Base-by-base conservation (phyloP, 2,329 filamentous ascomycete genomes). In the Ceratocystis papillata region DNA sequence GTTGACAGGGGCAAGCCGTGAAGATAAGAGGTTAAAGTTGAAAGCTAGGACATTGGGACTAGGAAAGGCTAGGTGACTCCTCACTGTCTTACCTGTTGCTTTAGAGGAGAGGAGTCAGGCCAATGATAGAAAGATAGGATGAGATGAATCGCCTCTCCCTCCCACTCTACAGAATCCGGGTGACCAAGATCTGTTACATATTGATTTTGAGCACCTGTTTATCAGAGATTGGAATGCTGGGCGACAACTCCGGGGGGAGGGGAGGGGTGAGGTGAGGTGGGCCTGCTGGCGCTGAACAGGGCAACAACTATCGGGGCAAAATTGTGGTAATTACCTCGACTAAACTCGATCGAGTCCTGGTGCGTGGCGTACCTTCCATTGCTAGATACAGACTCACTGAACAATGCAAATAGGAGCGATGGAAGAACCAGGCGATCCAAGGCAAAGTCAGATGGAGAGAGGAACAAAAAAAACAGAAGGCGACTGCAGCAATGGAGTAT, bases 161-260 rank as follows among this genome's bases (percentile, higher is more conserved):
- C 10, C 37, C 37, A 17, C 44, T 17, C 17, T 28, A 20, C 59
- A 25, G 2, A 55, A 20, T n/a, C 22, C 22, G 61, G 20, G 6
- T 48, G 61, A 63, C 61, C 41, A 63, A 46, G 61, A 37, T 37
- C 44, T 63, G 22, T 63, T 63, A 63, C 61, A 63, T 63, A 63
- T 28, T 28, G 44, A 63, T 48, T 30, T 30, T 17, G 6, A 17
- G 53, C 6, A n/a, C 28, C 5, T 12, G 3, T 28, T 61, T 20
- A 44, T 61, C 10, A 60, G 55, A 60, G 30, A 60, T 17, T 22
- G 17, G n/a, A 12, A 63, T 30, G 28, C n/a, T n/a, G 25, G 25
- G 37, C 22, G 3, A 41, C 15, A 28, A 12, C 12, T n/a, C 22
- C 12, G 61, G 28, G 22, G 20, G 33, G 22, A 25, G 20, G 22